Evolutionary conservation across 2,329 filamentous ascomycete genomes (phyloP).

Genomic region (Teratosphaeria gauchensis): DNA sequence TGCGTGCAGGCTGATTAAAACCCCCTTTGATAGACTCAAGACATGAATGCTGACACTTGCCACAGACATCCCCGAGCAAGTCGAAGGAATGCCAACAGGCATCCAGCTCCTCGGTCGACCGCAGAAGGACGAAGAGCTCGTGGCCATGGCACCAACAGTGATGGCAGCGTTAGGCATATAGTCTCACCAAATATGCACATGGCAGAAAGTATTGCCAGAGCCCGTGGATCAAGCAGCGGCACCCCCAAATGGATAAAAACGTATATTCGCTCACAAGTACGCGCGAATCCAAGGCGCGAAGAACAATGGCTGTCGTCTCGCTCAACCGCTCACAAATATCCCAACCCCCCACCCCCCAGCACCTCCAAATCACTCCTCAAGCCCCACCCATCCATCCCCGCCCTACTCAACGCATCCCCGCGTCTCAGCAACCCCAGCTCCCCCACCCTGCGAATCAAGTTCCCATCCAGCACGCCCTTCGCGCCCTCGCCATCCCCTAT

Average conservation of each 20-base stretch:
- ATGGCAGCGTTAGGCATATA: constrained; percentile 4
- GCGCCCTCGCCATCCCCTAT: constrained; percentile 37
- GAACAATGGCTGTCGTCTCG: no score
- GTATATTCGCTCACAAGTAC: no score
- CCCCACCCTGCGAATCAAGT: constrained; percentile 44
- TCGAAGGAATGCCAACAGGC: constrained; percentile 26
- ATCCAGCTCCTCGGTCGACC: constrained; percentile 26
- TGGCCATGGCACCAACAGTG: constrained; percentile 23
- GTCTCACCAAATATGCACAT: no score
- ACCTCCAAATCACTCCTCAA: constrained; percentile 61
- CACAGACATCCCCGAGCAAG: constrained; percentile 26
- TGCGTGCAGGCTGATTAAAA: no score
- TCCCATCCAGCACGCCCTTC: constrained; percentile 67
- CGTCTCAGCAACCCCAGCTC: constrained; percentile 49
- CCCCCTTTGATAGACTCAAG: background rate
- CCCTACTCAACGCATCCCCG: background rate
- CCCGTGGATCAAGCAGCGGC: no score
- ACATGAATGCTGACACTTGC: no score
- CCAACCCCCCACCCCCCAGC: constrained; percentile 53
- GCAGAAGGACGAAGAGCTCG: constrained; percentile 28
- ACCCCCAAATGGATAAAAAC: no score
- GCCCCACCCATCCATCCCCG: constrained; percentile 46
- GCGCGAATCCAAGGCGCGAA: no score
- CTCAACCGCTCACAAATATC: constrained; percentile 25
- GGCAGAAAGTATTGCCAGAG: no score